phyloP scores from a whole-genome alignment of 345 rosid genomes.

The Brassica juncea region DNA sequence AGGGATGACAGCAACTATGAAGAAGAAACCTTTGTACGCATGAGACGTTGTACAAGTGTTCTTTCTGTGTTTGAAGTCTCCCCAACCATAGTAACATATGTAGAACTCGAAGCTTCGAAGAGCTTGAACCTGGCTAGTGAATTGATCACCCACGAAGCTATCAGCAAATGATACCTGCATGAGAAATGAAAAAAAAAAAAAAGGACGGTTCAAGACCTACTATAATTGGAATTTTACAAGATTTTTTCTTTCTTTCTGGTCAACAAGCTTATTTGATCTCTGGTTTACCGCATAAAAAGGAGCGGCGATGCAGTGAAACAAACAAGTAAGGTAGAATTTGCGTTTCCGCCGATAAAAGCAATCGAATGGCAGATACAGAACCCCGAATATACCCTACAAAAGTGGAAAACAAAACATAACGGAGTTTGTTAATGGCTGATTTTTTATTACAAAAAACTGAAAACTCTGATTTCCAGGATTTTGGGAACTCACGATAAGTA shows the following conservation, averaged over 20 bases:
- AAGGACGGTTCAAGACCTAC: background rate
- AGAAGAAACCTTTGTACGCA: slow-evolving; percentile 45
- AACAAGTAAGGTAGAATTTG: slow-evolving; percentile 30
- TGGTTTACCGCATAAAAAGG: slow-evolving; percentile 39
- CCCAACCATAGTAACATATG: slow-evolving; percentile 45
- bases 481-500: slow-evolving; percentile 41
- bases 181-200: slow-evolving; percentile 8
- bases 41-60: slow-evolving; percentile 38
- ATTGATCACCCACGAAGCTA: slow-evolving; percentile 71
- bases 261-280: background rate
- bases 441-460: background rate
- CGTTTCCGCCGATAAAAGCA: slow-evolving; percentile 34
- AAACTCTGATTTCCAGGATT: background rate
- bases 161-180: slow-evolving; percentile 63
- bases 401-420: background rate
- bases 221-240: background rate
- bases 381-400: slow-evolving; percentile 21
- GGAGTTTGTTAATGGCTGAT: slow-evolving; percentile 4
- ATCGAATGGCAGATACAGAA: slow-evolving; percentile 35
- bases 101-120: background rate
- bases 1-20: slow-evolving; percentile 62
- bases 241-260: background rate
- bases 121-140: slow-evolving; percentile 56
- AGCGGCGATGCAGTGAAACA: slow-evolving; percentile 36
- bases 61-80: slow-evolving; percentile 44